Base-by-base conservation (phyloP, 2,329 filamentous ascomycete genomes). In the Metarhizium humberi region DNA sequence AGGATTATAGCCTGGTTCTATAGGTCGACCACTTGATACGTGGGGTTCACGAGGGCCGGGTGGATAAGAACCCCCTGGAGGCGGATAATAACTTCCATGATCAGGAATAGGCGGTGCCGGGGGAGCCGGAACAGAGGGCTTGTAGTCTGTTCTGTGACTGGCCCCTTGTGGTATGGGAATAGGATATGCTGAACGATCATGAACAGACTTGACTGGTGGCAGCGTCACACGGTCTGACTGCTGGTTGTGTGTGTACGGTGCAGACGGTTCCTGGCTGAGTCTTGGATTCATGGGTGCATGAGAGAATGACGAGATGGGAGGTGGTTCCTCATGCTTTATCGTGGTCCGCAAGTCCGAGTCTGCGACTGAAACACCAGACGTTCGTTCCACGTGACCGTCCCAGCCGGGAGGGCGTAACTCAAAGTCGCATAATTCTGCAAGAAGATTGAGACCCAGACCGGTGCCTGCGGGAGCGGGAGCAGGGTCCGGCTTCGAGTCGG, bases 381-480 rank as follows among this genome's bases (percentile, higher is more conserved):
- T 4, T 16, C 34, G 40, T 32, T 58, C 36, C 46, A 50, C 42
- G 10, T 61, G 43, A 25, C 53, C 57, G 18, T 56, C 53, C 18
- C 63, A 54, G 18, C 60, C 62, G 4, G 63, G 62, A 6, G 65
- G 60, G 29, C 62, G 61, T 34, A 62, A 61, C 43, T 68, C 65
- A 14, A 69, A 59, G 25, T 66, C 65, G 62, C 69, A 72, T 42
- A 73, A 52, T 56, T 69, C 63, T 11, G 71, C 69, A 30, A 73
- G 61, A 7, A 69, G 57, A 55, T 69, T 67, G 42, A 73, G 68
- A 25, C 62, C 59, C 34, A 66, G 55, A 14, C 56, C 57, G 34
- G 63, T 63, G 14, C 57, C 56, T 11, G 67, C 64, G 4, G 60
- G 56, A 6, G 61, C 56, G 2, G 67, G 65, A 11, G 63, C 53